A percentile compares a stretch with the other conserved stretches of the same genome.
These are phyloP conservation scores for Elaeis oleifera DNA, from an alignment of 202 grass and related monocot genomes.

Conservation along the genomic window DNA sequence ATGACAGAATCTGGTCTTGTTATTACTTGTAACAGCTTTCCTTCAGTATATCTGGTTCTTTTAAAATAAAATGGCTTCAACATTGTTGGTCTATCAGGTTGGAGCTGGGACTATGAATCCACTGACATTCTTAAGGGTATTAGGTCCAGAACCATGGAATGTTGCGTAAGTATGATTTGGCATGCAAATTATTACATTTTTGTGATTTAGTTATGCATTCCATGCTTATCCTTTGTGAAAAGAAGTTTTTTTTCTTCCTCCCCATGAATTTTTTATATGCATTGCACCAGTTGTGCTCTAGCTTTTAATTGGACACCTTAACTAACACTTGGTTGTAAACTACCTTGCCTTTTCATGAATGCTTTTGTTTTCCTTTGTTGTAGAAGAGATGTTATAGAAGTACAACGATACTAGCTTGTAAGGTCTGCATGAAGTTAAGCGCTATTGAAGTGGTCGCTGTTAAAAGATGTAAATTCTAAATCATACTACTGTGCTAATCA, in stretches of 20 bases:
- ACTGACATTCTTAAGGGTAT: constrained; percentile 77
- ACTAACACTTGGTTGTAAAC: too few species aligned
- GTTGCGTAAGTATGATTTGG: constrained; percentile 54
- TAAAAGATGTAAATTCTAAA: too few species aligned
- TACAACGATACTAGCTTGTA: too few species aligned
- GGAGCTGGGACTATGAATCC: constrained; percentile 98
- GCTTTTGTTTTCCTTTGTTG: too few species aligned
- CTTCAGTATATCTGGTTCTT: neutral
- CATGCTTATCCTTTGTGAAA: too few species aligned
- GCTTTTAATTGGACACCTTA: too few species aligned
- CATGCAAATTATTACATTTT: neutral
- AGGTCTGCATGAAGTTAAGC: too few species aligned
- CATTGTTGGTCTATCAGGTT: constrained; percentile 37
- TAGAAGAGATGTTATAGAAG: too few species aligned
- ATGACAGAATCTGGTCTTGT: too few species aligned
- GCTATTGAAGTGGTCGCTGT: too few species aligned
- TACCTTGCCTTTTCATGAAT: too few species aligned
- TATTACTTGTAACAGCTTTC: neutral
- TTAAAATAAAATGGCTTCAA: constrained; percentile 1
- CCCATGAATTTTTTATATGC: neutral
- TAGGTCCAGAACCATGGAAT: constrained; percentile 95
- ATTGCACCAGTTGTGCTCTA: neutral
- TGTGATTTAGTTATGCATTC: neutral
- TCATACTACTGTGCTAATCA: too few species aligned
- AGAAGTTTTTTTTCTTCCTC: neutral